phyloP scores from a whole-genome alignment of 495 filamentous ascomycete genomes.

The Geopyxis carbonaria region DNA sequence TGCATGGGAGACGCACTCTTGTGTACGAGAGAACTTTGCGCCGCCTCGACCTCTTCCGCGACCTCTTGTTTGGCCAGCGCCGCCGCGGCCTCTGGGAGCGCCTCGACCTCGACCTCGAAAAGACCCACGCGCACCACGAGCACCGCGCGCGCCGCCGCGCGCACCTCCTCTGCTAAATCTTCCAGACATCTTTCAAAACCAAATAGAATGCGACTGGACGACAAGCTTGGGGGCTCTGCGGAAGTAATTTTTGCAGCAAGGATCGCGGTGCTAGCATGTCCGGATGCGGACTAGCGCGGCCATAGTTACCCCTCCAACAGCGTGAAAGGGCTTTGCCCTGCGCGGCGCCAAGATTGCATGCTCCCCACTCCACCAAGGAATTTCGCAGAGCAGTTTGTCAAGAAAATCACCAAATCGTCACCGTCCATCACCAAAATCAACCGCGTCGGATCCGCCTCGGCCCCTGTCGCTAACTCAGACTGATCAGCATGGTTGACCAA shows the following conservation, averaged over 20 bases:
- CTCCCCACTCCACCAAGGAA: not conserved
- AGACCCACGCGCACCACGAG: too few species aligned
- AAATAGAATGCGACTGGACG: not conserved
- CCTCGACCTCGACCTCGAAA: too few species aligned
- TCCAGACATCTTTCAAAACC: constrained; percentile 5
- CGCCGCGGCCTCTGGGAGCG: not conserved
- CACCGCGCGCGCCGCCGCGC: constrained; percentile 7
- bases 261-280: not conserved
- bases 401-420: not conserved
- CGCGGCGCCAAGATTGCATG: constrained; percentile 4
- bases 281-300: not conserved
- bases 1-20: constrained; percentile 13
- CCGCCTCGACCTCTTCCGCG: constrained; percentile 14
- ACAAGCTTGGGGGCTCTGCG: too few species aligned
- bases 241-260: not conserved
- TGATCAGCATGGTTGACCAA: constrained; percentile 72
- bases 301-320: too few species aligned
- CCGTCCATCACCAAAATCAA: too few species aligned
- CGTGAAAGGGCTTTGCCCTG: constrained; percentile 6
- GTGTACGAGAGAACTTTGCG: constrained; percentile 12
- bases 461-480: too few species aligned
- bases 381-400: not conserved
- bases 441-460: too few species aligned
- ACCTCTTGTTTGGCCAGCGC: constrained; percentile 12
- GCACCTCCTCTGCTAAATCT: constrained; percentile 13